These are phyloP conservation scores for Tolypocladium endophyticum DNA, from an alignment of 2,329 filamentous ascomycete species.

Conservation along the genomic window DNA sequence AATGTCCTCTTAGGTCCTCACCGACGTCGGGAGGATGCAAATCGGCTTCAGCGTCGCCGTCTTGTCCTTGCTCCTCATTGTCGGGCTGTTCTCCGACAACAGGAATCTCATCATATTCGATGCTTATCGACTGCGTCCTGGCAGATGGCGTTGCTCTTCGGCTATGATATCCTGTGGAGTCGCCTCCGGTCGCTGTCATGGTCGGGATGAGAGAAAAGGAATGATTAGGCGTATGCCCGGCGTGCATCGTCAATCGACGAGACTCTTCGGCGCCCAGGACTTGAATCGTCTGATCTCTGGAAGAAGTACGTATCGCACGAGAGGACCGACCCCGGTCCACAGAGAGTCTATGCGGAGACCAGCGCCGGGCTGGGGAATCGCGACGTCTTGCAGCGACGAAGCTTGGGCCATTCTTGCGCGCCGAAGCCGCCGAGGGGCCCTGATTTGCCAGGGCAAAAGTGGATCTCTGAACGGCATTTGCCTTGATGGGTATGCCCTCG, in stretches of 20 bases:
- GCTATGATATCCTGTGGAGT: slow-evolving; percentile 14
- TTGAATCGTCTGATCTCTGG: slow-evolving; percentile 33
- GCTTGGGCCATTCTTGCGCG: slow-evolving; percentile 11
- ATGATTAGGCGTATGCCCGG: slow-evolving; percentile 53
- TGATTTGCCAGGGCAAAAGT: slow-evolving; percentile 34
- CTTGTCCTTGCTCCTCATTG: neutral
- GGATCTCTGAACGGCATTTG: slow-evolving; percentile 38
- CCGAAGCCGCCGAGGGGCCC: slow-evolving; percentile 17
- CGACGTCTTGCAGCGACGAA: neutral
- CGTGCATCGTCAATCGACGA: slow-evolving; percentile 47
- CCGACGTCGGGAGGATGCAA: neutral
- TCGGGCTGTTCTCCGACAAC: neutral
- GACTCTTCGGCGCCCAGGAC: slow-evolving; percentile 36
- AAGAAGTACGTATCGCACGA: slow-evolving; percentile 14
- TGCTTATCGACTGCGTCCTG: slow-evolving; percentile 3
- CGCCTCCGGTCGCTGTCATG: slow-evolving; percentile 26
- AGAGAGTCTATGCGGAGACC: neutral
- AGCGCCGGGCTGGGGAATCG: neutral
- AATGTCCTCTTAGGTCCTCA: slow-evolving; percentile 12
- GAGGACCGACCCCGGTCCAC: slow-evolving; percentile 5
- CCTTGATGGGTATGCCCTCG: slow-evolving; percentile 49
- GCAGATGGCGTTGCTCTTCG: slow-evolving; percentile 18
- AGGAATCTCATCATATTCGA: neutral
- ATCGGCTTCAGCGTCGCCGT: neutral
- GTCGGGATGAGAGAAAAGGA: slow-evolving; percentile 42